Base-by-base conservation (phyloP, 169 alveolate genomes). In the Plasmodium reichenowi region DNA sequence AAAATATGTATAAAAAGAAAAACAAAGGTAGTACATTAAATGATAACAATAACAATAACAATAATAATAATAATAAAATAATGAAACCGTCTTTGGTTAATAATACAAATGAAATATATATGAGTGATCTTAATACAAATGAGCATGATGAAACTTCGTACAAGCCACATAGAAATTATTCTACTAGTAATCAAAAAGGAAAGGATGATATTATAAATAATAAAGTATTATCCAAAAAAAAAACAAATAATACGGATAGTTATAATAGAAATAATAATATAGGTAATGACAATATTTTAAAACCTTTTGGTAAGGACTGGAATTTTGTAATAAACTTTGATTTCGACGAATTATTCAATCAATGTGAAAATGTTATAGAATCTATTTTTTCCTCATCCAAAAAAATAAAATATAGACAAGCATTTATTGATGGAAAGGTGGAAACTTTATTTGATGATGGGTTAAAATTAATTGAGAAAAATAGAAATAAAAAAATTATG, bases 381-480 rank as follows among this genome's bases (percentile, higher is more conserved):
- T 86, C 92, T 5, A 48, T 72, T 15, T 86, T 86, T 43, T 71
- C 92, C 2, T 54, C 87, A 13, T 71, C 92, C 6, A 70, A 86
- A 67, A 86, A 66, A 73, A 71, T 86, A 74, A 86, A 86, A 72
- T 86, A 86, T 86, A 86, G 88, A 71, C 88, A 86, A 43, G 92
- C 92, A 5, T 86, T 86, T 67, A 58, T 86, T 20, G 92, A 86
- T 60, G 92, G 92, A 22, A 86, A 86, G 75, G 87, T 86, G 48
- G 92, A 86, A 60, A 86, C 92, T 13, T 63, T 86, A 86, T 86
- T 86, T 60, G 92, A 86, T 22, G 92, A 86, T 60, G 92, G 92
- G 17, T 22, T 86, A 72, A 72, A 74, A 86, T 71, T 86, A 20
- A 86, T 86, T 72, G 92, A 86, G 56, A 86, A 86, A 86, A 86